phyloP scores from a whole-genome alignment of 805 yeast species.

The Suhomyces sp. region DNA sequence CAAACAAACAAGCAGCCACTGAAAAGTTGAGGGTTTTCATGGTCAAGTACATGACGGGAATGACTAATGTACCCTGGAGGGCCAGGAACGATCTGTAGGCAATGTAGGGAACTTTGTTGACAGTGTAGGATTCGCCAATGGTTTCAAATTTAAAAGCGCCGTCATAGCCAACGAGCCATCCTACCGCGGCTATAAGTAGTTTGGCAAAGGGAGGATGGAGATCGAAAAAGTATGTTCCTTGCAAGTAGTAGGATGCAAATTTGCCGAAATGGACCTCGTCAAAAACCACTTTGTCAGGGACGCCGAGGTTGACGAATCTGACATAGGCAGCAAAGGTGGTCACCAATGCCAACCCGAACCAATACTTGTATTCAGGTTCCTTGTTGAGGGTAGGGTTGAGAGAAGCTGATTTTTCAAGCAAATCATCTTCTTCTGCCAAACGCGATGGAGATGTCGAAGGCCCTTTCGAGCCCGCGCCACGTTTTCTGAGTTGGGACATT shows the following conservation, averaged over 20 bases:
- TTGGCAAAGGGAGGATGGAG: constrained; percentile 98
- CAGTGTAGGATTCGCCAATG: constrained; percentile 78
- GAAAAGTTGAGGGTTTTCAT: constrained; percentile 82
- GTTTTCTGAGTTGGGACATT: neutral
- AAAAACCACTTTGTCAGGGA: constrained; percentile 74
- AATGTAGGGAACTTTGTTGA: constrained; percentile 80
- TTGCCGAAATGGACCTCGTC: constrained; percentile 89
- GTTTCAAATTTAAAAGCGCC: constrained; percentile 91
- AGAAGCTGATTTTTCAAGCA: neutral
- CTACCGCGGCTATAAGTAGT: constrained; percentile 83
- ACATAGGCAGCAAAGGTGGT: constrained; percentile 46
- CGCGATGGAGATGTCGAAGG: neutral
- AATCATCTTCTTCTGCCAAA: constrained; percentile 1
- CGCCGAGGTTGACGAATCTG: constrained; percentile 59
- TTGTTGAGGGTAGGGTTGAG: neutral
- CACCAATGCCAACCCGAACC: constrained; percentile 33
- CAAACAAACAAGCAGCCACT: constrained; percentile 73
- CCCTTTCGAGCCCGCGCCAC: neutral
- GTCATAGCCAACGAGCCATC: constrained; percentile 83
- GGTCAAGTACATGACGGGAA: constrained; percentile 80
- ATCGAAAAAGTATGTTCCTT: constrained; percentile 91
- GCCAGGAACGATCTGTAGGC: constrained; percentile 81
- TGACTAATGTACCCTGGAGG: constrained; percentile 73
- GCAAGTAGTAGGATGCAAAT: constrained; percentile 79
- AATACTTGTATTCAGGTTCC: constrained; percentile 31